Conservation (phyloP, 495 filamentous ascomycete genomes). For the Hypoxylon fragiforme region DNA sequence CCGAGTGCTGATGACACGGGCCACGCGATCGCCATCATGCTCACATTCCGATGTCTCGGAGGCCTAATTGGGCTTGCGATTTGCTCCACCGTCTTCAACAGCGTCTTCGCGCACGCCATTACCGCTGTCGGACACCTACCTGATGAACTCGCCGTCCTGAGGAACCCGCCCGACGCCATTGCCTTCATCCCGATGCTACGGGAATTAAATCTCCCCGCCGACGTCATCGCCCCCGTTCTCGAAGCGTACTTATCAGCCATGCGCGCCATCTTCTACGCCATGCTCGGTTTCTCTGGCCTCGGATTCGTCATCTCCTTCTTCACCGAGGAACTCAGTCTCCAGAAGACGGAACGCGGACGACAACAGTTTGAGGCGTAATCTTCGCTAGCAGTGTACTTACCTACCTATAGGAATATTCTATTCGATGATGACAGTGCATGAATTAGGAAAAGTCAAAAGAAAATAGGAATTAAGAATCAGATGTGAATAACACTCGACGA, state of each 20-base stretch:
- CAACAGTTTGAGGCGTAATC: constrained; percentile 24
- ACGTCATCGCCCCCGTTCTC: constrained; percentile 14
- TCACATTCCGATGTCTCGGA: constrained; percentile 46
- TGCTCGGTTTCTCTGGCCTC: constrained; percentile 23
- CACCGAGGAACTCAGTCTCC: constrained; percentile 23
- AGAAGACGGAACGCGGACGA: constrained; percentile 24
- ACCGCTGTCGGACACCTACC: constrained; percentile 17
- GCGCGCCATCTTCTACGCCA: constrained; percentile 29
- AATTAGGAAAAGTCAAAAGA: too few species aligned
- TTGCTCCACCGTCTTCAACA: constrained; percentile 37
- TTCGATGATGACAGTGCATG: too few species aligned
- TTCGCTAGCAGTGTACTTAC: too few species aligned
- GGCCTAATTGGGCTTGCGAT: constrained; percentile 46
- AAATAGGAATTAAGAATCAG: too few species aligned
- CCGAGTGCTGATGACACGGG: constrained; percentile 44
- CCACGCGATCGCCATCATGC: constrained; percentile 41
- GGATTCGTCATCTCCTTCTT: constrained; percentile 25
- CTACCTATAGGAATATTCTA: too few species aligned
- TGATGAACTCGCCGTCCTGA: constrained; percentile 10
- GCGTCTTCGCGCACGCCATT: constrained; percentile 29
- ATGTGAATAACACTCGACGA: too few species aligned
- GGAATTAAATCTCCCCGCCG: constrained; percentile 14
- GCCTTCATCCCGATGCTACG: constrained; percentile 28
- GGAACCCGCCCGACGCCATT: constrained; percentile 20
- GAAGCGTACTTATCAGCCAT: constrained; percentile 19